These are phyloP conservation scores for Conringia planisiliqua DNA, from an alignment of 345 rosid species.

Conservation along the genomic window DNA sequence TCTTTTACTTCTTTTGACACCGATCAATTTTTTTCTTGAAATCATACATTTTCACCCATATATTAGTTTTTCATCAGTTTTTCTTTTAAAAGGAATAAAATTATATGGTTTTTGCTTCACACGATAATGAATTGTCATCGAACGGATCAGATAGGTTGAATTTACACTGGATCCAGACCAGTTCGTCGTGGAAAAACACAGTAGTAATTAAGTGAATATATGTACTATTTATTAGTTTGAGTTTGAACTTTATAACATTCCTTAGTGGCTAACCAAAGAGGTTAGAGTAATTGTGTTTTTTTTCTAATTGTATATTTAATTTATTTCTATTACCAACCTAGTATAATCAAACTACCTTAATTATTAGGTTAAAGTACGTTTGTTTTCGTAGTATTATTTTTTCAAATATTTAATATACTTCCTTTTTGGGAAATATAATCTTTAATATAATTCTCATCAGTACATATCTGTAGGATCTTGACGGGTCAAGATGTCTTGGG, in stretches of 20 bases:
- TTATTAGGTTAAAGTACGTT: too few relatives aligned
- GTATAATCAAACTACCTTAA: too few relatives aligned
- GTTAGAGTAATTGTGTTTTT: too few relatives aligned
- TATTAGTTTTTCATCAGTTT: not conserved
- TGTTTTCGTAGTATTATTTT: too few relatives aligned
- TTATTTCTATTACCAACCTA: too few relatives aligned
- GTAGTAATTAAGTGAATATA: not conserved
- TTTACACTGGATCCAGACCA: not conserved
- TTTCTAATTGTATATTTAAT: too few relatives aligned
- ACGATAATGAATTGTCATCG: not conserved
- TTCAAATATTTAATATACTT: not conserved
- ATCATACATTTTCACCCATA: not conserved
- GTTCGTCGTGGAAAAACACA: not conserved
- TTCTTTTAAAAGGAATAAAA: not conserved
- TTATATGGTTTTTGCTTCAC: not conserved
- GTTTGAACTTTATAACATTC: not conserved
- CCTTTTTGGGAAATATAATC: not conserved
- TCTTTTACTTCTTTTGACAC: not conserved
- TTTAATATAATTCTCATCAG: not conserved
- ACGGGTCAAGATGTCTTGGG: slow-evolving; percentile 26
- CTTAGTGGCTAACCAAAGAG: not conserved
- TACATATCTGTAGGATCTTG: not conserved
- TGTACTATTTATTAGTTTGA: not conserved
- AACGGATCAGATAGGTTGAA: not conserved
- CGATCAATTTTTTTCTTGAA: not conserved